Evolutionary conservation across 495 filamentous ascomycete species (phyloP), one percentile per base, ranked within the genome.

Genomic region (Parathielavia hyrcaniae): DNA sequence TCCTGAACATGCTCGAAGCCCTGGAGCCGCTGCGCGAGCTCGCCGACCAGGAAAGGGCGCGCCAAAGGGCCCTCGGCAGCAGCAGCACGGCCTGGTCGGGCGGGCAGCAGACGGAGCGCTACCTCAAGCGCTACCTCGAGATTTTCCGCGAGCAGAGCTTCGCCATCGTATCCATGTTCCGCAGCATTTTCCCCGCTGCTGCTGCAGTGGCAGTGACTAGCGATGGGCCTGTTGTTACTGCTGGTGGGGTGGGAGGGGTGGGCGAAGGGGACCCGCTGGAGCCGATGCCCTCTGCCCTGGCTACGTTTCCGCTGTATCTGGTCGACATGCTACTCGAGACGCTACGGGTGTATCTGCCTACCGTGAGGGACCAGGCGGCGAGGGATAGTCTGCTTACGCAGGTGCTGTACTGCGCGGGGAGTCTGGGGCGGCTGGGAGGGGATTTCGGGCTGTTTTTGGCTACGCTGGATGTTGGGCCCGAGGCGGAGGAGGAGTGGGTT

Each of bases 61-160:
- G 73, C 26, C 71, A 77, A 49, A 69, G 66, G 50, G 64, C 68
- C 34, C 14, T 47, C 5, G 16, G 34, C 32, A 26, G 17, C 17
- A 11, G 43, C 43, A 26, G 6, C 22, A 59, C 55, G 19, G 72
- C 76, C 7, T 88, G 86, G 86, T 81, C 85, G 0, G 83, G 81
- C 7, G 93, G 92, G 0, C 89, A 95, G 65, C 93, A 98, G 66
- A 96, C 91, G 2, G 95, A 97, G 66, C 81, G 89, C 23, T 99
- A 90, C 62, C 75, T 99, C 39, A 99, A 99, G 69, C 78, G 89
- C 52, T 99, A 95, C 73, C 86, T 99, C 64, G 95, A 99, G 70
- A 95, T 97, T 32, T 97, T 97, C 73, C 87, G 95, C 52, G 95
- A 99, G 72, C 95, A 99, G 71, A 93, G 89, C 65, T 99, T 99